A percentile compares a stretch with the other conserved stretches of the same genome.
These are phyloP conservation scores for Backusella tarrabulga DNA, from an alignment of 192 early-diverging fungal species.

Conservation along the genomic window DNA sequence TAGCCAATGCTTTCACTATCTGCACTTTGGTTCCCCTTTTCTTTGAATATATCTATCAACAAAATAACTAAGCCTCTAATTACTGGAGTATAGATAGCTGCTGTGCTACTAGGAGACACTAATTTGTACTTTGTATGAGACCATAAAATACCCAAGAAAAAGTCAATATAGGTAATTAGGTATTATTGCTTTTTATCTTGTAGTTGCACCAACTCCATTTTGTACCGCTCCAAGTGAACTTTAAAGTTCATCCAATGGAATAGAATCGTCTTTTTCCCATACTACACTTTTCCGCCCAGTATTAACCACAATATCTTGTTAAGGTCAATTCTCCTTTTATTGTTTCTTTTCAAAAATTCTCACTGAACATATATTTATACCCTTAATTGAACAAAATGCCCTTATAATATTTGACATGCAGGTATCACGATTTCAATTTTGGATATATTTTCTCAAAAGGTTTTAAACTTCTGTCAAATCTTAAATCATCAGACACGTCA, in stretches of 20 bases:
- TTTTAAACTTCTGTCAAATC: conserved; percentile 6
- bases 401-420: background rate
- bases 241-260: background rate
- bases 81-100: background rate
- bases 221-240: background rate
- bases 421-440: background rate
- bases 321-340: conserved; percentile 5
- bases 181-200: background rate
- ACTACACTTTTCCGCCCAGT: background rate
- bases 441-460: background rate
- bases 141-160: background rate
- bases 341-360: background rate
- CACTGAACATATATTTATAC: background rate
- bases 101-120: background rate
- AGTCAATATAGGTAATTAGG: background rate
- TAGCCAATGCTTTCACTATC: background rate
- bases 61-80: background rate
- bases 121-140: background rate
- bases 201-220: background rate
- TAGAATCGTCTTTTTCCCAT: background rate
- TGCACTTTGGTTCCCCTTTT: background rate
- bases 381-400: background rate
- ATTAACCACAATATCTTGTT: background rate
- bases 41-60: background rate
- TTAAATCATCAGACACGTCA: background rate